Evolutionary conservation across 2,329 filamentous ascomycete genomes (phyloP).

Genomic region (Leptographium wingfieldii): DNA sequence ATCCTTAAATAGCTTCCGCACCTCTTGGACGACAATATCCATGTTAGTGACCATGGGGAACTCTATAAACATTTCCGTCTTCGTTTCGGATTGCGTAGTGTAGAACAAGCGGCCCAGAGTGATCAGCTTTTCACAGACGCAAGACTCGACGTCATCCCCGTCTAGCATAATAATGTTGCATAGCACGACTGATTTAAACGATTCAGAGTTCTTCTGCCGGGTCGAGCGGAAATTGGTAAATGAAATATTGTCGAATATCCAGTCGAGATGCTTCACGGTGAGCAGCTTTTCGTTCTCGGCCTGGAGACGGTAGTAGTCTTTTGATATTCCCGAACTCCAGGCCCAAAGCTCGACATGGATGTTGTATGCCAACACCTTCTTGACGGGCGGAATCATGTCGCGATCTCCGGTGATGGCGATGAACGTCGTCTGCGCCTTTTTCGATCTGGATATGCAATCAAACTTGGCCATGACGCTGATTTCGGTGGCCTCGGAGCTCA

Average conservation of each 20-base stretch:
- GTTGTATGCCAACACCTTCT: constrained; percentile 6
- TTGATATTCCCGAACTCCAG: constrained; percentile 14
- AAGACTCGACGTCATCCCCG: not conserved
- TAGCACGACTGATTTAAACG: constrained; percentile 1
- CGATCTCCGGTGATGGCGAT: constrained; percentile 16
- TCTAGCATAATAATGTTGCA: not conserved
- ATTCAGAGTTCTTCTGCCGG: not conserved
- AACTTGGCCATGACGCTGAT: constrained; percentile 7
- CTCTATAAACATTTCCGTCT: not conserved
- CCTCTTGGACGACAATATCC: not conserved
- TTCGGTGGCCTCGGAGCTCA: constrained; percentile 9
- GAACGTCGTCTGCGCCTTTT: constrained; percentile 10
- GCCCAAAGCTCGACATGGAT: constrained; percentile 18
- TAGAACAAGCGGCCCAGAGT: not conserved
- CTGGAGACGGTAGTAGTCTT: constrained; percentile 9
- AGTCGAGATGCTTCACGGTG: constrained; percentile 7
- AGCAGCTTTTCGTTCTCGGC: not conserved
- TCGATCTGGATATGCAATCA: not conserved
- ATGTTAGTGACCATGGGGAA: not conserved
- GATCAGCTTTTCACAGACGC: not conserved
- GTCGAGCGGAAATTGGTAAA: constrained; percentile 12
- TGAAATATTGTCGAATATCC: constrained; percentile 6
- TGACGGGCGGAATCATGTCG: constrained; percentile 15
- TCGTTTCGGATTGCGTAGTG: not conserved
- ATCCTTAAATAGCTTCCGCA: not conserved